Conservation (phyloP, 495 filamentous ascomycete genomes). For the Podospora didyma region DNA sequence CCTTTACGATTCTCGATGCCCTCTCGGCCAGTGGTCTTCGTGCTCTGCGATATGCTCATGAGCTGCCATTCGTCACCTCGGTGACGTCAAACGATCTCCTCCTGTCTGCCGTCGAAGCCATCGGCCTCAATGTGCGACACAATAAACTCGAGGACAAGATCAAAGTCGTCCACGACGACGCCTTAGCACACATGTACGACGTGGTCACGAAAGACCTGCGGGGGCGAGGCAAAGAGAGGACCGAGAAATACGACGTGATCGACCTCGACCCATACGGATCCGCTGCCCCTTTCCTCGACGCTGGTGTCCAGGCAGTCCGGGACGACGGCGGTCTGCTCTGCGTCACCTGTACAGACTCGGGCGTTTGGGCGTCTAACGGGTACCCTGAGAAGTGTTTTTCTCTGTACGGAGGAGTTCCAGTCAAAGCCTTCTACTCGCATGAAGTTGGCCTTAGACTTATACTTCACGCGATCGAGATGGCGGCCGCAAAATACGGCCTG, state of each 20-base stretch:
- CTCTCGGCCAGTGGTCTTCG: conserved; percentile 92
- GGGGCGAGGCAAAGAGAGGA: conserved; percentile 23
- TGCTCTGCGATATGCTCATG: conserved; percentile 85
- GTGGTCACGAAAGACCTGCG: conserved; percentile 42
- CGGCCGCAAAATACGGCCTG: conserved; percentile 82
- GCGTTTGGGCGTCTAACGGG: conserved; percentile 86
- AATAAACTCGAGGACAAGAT: conserved; percentile 72
- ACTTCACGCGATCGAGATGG: conserved; percentile 69
- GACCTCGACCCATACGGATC: conserved; percentile 96
- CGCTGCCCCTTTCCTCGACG: conserved; percentile 85
- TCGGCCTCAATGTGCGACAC: conserved; percentile 76
- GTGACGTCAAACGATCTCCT: conserved; percentile 90
- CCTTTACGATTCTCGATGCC: conserved; percentile 86
- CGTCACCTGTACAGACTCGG: conserved; percentile 94
- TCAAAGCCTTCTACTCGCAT: conserved; percentile 79
- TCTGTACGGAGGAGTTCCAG: conserved; percentile 82
- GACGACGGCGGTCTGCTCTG: conserved; percentile 86
- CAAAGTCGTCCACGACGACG: conserved; percentile 69
- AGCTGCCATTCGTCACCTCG: conserved; percentile 76
- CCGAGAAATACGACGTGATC: conserved; percentile 78
- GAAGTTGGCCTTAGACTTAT: conserved; percentile 88
- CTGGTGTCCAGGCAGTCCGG: conserved; percentile 75
- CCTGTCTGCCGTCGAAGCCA: conserved; percentile 68
- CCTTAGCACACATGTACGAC: conserved; percentile 84
- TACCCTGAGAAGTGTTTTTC: conserved; percentile 91